These are phyloP conservation scores for Diaporthe sp. DNA, from an alignment of 2,329 filamentous ascomycete species.

Conservation along the genomic window DNA sequence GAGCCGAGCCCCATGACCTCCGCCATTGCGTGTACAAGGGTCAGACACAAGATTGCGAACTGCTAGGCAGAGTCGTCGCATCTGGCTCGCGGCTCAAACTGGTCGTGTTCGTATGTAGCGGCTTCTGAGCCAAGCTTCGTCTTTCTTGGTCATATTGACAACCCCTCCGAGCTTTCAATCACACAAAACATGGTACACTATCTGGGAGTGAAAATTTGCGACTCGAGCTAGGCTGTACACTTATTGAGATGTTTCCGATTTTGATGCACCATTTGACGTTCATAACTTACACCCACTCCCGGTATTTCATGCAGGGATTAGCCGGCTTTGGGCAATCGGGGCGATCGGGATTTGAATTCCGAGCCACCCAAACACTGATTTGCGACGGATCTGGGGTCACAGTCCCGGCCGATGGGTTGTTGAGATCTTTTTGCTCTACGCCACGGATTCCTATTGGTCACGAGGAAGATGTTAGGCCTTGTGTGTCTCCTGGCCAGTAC, in stretches of 20 bases:
- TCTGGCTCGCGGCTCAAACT: background rate
- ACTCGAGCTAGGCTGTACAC: background rate
- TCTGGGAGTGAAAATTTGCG: rapidly evolving
- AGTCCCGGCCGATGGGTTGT: background rate
- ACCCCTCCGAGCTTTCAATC: background rate
- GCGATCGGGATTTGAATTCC: background rate
- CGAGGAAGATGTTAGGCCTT: background rate
- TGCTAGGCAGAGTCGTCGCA: constrained; percentile 35
- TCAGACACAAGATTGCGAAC: constrained; percentile 39
- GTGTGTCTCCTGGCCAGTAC: background rate
- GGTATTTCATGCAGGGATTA: background rate
- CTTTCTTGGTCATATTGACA: background rate
- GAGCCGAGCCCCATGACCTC: constrained; percentile 56
- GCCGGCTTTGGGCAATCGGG: background rate
- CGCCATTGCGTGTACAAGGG: constrained; percentile 39
- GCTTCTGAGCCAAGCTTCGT: background rate
- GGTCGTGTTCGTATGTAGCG: background rate
- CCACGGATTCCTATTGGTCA: background rate
- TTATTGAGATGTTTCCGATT: background rate
- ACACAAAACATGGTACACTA: no score
- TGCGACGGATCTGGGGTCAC: background rate
- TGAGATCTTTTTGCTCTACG: background rate
- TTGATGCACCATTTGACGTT: background rate
- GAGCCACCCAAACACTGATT: background rate
- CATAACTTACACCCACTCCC: background rate